These are phyloP conservation scores for Penicillium cosmopolitanum DNA, from an alignment of 495 filamentous ascomycete species.

Conservation along the genomic window DNA sequence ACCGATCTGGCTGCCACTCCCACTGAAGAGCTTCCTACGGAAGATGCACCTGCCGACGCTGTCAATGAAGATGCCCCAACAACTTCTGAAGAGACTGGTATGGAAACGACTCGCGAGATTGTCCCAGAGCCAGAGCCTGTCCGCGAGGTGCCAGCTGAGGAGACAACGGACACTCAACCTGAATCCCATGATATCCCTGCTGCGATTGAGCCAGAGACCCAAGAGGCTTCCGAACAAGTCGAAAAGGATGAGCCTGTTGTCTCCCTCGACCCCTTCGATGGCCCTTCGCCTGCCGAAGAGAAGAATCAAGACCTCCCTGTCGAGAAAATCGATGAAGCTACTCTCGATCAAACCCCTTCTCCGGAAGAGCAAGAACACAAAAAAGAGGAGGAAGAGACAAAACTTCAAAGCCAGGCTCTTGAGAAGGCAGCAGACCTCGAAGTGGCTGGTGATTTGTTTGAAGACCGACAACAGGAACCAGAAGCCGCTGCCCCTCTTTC, in stretches of 20 bases:
- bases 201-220: background rate
- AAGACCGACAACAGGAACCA: conserved; percentile 10
- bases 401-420: background rate
- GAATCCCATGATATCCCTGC: background rate
- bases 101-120: conserved; percentile 3
- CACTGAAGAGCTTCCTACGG: background rate
- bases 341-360: background rate
- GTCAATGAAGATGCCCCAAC: background rate
- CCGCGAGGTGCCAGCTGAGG: background rate
- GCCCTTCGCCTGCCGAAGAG: conserved; percentile 1
- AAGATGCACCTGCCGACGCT: background rate
- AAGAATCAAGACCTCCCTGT: background rate
- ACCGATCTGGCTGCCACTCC: background rate
- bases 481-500: conserved; percentile 16
- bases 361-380: background rate
- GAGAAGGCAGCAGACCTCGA: conserved; percentile 23
- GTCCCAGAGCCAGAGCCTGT: conserved; percentile 12
- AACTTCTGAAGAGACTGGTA: background rate
- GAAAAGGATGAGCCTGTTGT: conserved; percentile 7
- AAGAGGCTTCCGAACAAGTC: background rate
- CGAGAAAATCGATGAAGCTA: background rate
- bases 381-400: conserved; percentile 1
- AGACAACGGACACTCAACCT: background rate
- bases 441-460: conserved; percentile 11
- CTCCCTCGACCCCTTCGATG: conserved; percentile 21